phyloP scores from a whole-genome alignment of 1,284 basidiomycete genomes.

The Abortiporus biennis region DNA sequence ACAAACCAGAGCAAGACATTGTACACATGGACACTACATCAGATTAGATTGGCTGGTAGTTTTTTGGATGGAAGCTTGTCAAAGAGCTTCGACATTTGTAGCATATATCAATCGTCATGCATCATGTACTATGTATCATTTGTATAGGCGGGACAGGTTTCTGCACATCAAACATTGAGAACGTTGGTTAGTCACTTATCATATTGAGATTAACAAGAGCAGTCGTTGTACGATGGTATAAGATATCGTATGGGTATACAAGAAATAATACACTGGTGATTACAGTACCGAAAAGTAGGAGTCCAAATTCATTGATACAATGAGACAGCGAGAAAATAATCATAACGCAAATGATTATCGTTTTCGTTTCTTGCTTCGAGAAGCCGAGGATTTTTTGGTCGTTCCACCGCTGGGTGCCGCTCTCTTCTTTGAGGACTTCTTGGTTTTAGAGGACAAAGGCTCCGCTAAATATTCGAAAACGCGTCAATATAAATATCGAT shows the following conservation, averaged over 20 bases:
- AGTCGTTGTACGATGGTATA: neutral
- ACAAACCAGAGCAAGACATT: conserved; percentile 23
- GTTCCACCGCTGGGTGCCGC: neutral
- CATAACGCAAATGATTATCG: neutral
- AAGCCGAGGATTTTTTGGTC: neutral
- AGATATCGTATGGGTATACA: too few relatives aligned
- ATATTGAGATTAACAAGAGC: neutral
- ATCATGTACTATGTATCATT: too few relatives aligned
- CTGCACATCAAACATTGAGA: too few relatives aligned
- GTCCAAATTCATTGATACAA: neutral
- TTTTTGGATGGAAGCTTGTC: too few relatives aligned
- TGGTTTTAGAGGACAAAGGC: neutral
- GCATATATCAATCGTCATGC: too few relatives aligned
- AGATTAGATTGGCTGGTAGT: conserved; percentile 1
- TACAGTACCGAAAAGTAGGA: neutral
- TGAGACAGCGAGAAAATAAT: neutral
- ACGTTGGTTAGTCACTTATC: neutral
- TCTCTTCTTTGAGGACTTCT: neutral
- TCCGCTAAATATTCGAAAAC: neutral
- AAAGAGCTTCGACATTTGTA: too few relatives aligned
- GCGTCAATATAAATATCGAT: neutral
- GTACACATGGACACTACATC: conserved; percentile 27
- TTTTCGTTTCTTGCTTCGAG: conserved; percentile 4
- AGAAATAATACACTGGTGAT: too few relatives aligned
- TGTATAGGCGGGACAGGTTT: too few relatives aligned